phyloP scores from a whole-genome alignment of 1,139 yeast species.

The Geotrichum europaeum region DNA sequence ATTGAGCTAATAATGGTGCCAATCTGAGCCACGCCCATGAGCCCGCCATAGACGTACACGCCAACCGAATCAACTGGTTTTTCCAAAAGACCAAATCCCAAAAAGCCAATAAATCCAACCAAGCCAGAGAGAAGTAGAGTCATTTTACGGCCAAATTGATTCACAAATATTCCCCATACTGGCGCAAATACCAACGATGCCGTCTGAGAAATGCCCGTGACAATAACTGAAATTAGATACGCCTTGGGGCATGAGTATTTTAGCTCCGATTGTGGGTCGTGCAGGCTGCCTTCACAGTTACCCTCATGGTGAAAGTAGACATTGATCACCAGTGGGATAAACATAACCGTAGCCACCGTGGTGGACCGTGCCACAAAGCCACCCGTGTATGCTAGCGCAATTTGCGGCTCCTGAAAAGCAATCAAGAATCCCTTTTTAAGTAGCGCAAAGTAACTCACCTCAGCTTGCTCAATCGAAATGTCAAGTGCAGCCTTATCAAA shows the following conservation, averaged over 20 bases:
- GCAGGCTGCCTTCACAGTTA: slow-evolving; percentile 24
- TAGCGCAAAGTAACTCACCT: slow-evolving; percentile 36
- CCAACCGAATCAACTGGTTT: slow-evolving; percentile 35
- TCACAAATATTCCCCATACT: slow-evolving; percentile 53
- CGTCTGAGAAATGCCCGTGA: slow-evolving; percentile 61
- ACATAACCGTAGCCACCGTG: slow-evolving; percentile 54
- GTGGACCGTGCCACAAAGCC: slow-evolving; percentile 62
- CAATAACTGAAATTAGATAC: slow-evolving; percentile 57
- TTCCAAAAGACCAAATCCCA: slow-evolving; percentile 33
- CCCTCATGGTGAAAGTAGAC: slow-evolving; percentile 42
- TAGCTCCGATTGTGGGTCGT: slow-evolving; percentile 23
- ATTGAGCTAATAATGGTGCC: slow-evolving; percentile 53
- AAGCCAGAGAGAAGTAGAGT: slow-evolving; percentile 36
- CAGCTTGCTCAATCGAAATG: slow-evolving; percentile 15
- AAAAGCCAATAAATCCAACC: slow-evolving; percentile 38
- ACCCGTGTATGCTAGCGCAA: slow-evolving; percentile 52
- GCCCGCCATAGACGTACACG: slow-evolving; percentile 36
- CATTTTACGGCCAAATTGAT: slow-evolving; percentile 42
- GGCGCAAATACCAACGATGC: slow-evolving; percentile 57
- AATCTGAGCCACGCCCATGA: slow-evolving; percentile 48
- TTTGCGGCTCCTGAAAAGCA: slow-evolving; percentile 35
- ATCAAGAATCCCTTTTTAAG: slow-evolving; percentile 44
- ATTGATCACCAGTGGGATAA: slow-evolving; percentile 59
- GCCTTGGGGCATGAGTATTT: slow-evolving; percentile 52
- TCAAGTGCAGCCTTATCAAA: slow-evolving; percentile 31